A percentile compares a stretch with the other conserved stretches of the same genome.
These are phyloP conservation scores for Amaranthus palmeri DNA, from an alignment of 148 eudicot species.

Conservation along the genomic window DNA sequence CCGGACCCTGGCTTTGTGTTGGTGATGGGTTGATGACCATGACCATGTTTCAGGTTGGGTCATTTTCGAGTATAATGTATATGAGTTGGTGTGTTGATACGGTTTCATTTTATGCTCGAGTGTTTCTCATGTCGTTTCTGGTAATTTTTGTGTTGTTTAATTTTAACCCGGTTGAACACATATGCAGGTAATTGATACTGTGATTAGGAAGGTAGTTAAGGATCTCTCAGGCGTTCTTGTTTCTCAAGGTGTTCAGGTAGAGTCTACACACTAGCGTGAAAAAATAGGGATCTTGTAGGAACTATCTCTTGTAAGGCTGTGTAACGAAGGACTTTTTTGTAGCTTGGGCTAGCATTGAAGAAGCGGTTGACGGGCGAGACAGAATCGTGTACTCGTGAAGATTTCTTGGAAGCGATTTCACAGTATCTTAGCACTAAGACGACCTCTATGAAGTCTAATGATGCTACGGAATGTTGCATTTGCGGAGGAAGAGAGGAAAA, in stretches of 20 bases:
- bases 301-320: neutral
- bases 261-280: neutral
- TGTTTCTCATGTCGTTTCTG: too few relatives aligned
- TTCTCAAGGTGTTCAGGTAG: slow-evolving; percentile 81
- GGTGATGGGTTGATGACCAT: too few relatives aligned
- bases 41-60: too few relatives aligned
- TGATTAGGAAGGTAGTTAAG: slow-evolving; percentile 72
- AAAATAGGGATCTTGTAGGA: neutral
- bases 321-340: neutral
- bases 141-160: too few relatives aligned
- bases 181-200: slow-evolving; percentile 66
- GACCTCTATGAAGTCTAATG: slow-evolving; percentile 35
- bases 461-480: slow-evolving; percentile 51
- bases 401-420: slow-evolving; percentile 57
- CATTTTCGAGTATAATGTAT: too few relatives aligned
- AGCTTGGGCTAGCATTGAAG: slow-evolving; percentile 76
- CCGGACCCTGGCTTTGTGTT: too few relatives aligned
- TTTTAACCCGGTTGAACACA: too few relatives aligned
- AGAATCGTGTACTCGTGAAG: slow-evolving; percentile 45
- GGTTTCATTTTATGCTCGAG: too few relatives aligned
- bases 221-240: slow-evolving; percentile 65
- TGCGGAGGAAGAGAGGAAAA: slow-evolving; percentile 58
- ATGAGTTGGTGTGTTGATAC: slow-evolving; percentile 8
- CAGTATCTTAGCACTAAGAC: slow-evolving; percentile 55
- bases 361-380: slow-evolving; percentile 46